Conservation (phyloP, 1,284 basidiomycete species). For the Sphaerobolus stellatus region DNA sequence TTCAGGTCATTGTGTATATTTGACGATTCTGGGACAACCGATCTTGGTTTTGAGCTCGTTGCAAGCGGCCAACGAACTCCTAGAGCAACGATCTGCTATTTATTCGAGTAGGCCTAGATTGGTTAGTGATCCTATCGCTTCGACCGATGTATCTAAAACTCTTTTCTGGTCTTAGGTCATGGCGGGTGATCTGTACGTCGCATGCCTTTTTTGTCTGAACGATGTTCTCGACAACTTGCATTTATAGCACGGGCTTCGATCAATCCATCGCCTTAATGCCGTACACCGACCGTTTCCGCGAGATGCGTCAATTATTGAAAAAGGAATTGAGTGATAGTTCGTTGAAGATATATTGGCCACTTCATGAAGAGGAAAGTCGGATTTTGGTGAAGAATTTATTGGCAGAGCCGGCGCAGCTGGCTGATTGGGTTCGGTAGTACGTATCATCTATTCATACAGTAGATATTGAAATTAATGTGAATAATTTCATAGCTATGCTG, state of each 20-base stretch:
- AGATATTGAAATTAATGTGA: not conserved
- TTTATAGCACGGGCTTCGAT: not conserved
- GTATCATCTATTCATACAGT: not conserved
- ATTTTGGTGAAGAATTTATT: not conserved
- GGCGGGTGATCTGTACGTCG: slow-evolving; percentile 1
- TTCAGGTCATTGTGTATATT: slow-evolving; percentile 26
- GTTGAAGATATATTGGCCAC: slow-evolving; percentile 3
- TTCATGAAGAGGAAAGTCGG: slow-evolving; percentile 1
- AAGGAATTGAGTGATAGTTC: not conserved
- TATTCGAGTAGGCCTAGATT: slow-evolving; percentile 27
- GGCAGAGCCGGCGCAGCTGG: not conserved
- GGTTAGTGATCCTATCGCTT: not conserved
- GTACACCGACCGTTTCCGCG: not conserved
- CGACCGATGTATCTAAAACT: not conserved
- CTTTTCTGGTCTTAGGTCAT: not conserved
- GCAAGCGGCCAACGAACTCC: slow-evolving; percentile 22
- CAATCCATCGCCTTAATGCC: not conserved
- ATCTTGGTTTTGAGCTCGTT: slow-evolving; percentile 29
- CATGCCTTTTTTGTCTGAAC: not conserved
- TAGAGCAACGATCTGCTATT: slow-evolving; percentile 27
- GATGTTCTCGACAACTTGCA: not conserved
- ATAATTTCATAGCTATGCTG: not conserved
- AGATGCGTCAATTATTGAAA: slow-evolving; percentile 4
- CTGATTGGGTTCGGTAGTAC: not conserved
- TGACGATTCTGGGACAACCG: slow-evolving; percentile 25